These are phyloP conservation scores for Aspergillus campestris DNA, from an alignment of 495 filamentous ascomycete genomes.

Conservation along the genomic window DNA sequence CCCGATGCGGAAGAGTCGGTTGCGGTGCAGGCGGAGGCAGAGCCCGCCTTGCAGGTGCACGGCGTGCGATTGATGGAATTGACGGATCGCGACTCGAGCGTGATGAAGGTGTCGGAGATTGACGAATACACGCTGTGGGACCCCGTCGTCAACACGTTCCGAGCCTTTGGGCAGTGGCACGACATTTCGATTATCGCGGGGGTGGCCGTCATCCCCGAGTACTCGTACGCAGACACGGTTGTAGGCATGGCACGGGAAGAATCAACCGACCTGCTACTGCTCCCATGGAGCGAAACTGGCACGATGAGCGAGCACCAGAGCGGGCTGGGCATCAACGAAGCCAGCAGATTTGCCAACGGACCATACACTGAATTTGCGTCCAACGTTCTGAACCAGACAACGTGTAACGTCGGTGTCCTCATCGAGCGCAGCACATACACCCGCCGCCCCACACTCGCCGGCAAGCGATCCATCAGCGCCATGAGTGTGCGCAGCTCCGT, in stretches of 20 bases:
- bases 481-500: slow-evolving; percentile 50
- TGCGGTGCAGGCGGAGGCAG: slow-evolving; percentile 12
- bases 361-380: slow-evolving; percentile 60
- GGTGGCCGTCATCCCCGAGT: slow-evolving; percentile 66
- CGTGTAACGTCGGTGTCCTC: slow-evolving; percentile 71
- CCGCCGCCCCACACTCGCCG: slow-evolving; percentile 20
- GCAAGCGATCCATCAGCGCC: slow-evolving; percentile 44
- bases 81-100: slow-evolving; percentile 85
- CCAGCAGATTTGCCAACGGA: slow-evolving; percentile 24
- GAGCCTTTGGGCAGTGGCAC: slow-evolving; percentile 77
- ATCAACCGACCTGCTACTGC: slow-evolving; percentile 69
- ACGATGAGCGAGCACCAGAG: slow-evolving; percentile 51
- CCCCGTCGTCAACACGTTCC: slow-evolving; percentile 86
- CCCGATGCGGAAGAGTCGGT: slow-evolving; percentile 22
- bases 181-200: slow-evolving; percentile 77
- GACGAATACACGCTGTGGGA: slow-evolving; percentile 72
- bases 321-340: slow-evolving; percentile 20
- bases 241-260: slow-evolving; percentile 56
- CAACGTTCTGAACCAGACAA: slow-evolving; percentile 49
- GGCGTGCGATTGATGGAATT: slow-evolving; percentile 81
- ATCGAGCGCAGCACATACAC: slow-evolving; percentile 59
- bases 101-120: slow-evolving; percentile 85
- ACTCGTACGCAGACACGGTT: slow-evolving; percentile 70
- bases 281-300: slow-evolving; percentile 89
- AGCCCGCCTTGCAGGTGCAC: slow-evolving; percentile 62